Evolutionary conservation across 495 filamentous ascomycete species (phyloP).

Genomic region (Mycothermus thermophilus): DNA sequence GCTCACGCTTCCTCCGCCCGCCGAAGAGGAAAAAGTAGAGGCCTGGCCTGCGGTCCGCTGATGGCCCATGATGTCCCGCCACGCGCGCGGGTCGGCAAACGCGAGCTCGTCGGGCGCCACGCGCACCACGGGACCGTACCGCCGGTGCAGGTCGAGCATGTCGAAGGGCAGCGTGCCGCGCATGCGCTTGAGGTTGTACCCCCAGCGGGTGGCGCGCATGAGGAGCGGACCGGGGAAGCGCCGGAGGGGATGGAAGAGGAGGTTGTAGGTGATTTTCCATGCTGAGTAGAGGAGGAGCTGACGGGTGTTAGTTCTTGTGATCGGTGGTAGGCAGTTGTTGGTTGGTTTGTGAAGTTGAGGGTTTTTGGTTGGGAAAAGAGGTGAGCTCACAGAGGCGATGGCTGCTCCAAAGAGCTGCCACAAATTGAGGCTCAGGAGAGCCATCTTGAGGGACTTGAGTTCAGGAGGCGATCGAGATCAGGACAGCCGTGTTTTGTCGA

Average conservation of each 20-base stretch:
- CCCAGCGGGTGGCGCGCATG: conserved; percentile 25
- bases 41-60: conserved; percentile 2
- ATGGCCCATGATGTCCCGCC: conserved; percentile 43
- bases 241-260: conserved; percentile 39
- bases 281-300: conserved; percentile 6
- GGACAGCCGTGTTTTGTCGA: too few species aligned
- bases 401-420: conserved; percentile 2
- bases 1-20: neutral
- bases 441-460: conserved; percentile 4
- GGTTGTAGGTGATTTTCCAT: conserved; percentile 25
- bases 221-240: conserved; percentile 36
- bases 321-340: too few species aligned
- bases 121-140: conserved; percentile 42
- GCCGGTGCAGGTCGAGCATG: conserved; percentile 30
- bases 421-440: conserved; percentile 2
- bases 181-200: conserved; percentile 15
- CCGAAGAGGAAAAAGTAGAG: neutral
- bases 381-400: neutral
- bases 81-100: conserved; percentile 35
- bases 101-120: conserved; percentile 40
- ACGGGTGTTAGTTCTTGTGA: neutral
- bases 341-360: neutral
- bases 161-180: conserved; percentile 27
- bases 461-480: too few species aligned
- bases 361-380: too few species aligned